These are phyloP conservation scores for Paracoccidioides brasiliensis DNA, from an alignment of 2,329 filamentous ascomycete genomes.

Conservation along the genomic window DNA sequence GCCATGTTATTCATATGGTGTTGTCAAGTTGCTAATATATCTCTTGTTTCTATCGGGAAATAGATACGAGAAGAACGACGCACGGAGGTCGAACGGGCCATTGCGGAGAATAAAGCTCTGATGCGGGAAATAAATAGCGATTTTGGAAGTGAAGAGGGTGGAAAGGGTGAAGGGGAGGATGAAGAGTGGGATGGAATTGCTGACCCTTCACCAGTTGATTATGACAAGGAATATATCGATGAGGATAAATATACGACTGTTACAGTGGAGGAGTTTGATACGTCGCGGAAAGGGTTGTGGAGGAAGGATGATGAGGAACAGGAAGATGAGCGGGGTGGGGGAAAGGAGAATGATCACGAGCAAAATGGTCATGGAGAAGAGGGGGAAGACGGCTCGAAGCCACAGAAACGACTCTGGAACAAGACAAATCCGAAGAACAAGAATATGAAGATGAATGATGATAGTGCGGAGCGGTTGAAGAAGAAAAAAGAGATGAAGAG, in stretches of 20 bases:
- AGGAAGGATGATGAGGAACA: slow-evolving; percentile 35
- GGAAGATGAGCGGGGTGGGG: slow-evolving; percentile 20
- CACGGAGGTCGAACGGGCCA: slow-evolving; percentile 67
- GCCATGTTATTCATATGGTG: background rate
- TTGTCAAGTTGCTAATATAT: slow-evolving; percentile 5
- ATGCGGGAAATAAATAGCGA: slow-evolving; percentile 43
- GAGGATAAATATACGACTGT: slow-evolving; percentile 94
- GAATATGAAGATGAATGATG: background rate
- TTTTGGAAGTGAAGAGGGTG: slow-evolving; percentile 21
- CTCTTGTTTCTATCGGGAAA: slow-evolving; percentile 3
- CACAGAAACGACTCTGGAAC: slow-evolving; percentile 35
- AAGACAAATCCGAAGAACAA: slow-evolving; percentile 35
- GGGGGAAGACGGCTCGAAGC: slow-evolving; percentile 7
- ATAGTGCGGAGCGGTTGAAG: slow-evolving; percentile 23
- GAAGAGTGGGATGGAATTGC: slow-evolving; percentile 54
- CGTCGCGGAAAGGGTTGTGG: slow-evolving; percentile 60
- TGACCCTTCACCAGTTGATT: slow-evolving; percentile 47
- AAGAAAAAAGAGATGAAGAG: slow-evolving; percentile 70
- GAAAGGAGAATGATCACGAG: too few relatives aligned
- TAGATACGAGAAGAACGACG: slow-evolving; percentile 76
- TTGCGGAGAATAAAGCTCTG: slow-evolving; percentile 60
- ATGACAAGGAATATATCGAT: slow-evolving; percentile 89
- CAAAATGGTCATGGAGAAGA: too few relatives aligned
- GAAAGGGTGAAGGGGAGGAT: slow-evolving; percentile 27
- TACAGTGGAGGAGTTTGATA: slow-evolving; percentile 76